Conservation (phyloP, 2,329 filamentous ascomycete species). For the Fusarium irregulare region DNA sequence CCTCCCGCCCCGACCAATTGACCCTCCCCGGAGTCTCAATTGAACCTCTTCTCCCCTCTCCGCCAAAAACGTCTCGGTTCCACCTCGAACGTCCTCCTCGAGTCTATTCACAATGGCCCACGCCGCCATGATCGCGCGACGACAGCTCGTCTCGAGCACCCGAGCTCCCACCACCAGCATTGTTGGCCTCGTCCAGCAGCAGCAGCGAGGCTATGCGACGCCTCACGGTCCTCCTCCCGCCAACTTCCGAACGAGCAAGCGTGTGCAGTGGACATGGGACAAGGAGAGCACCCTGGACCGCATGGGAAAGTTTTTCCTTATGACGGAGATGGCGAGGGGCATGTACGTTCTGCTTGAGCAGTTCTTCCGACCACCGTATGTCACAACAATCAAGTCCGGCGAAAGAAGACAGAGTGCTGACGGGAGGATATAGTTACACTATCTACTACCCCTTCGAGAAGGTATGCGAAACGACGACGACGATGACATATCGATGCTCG, state of each 20-base stretch:
- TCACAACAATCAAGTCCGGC: constrained; percentile 47
- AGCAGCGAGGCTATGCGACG: constrained; percentile 66
- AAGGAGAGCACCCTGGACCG: constrained; percentile 82
- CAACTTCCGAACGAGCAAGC: constrained; percentile 81
- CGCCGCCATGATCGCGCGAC: constrained; percentile 52
- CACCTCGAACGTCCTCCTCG: constrained; percentile 28
- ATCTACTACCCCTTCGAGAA: constrained; percentile 99
- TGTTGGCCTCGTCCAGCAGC: constrained; percentile 46
- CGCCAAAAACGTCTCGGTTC: constrained; percentile 11
- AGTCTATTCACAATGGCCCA: constrained; percentile 48
- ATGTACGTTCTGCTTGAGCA: constrained; percentile 99
- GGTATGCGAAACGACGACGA: constrained; percentile 55
- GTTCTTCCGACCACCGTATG: constrained; percentile 97
- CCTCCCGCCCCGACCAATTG: constrained; percentile 45
- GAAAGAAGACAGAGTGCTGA: constrained; percentile 25
- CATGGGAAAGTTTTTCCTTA: constrained; percentile 91
- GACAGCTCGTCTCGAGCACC: constrained; percentile 49
- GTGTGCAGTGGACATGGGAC: constrained; percentile 82
- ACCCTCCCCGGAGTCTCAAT: constrained; percentile 43
- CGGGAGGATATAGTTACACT: constrained; percentile 76
- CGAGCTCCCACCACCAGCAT: constrained; percentile 34
- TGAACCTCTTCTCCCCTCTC: constrained; percentile 31
- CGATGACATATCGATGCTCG: not conserved
- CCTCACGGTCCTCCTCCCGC: constrained; percentile 82
- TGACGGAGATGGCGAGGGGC: constrained; percentile 94